Evolutionary conservation across 306 rosid genomes (phyloP), one percentile per base, ranked within the genome.

Genomic region (Luffa acutangula): DNA sequence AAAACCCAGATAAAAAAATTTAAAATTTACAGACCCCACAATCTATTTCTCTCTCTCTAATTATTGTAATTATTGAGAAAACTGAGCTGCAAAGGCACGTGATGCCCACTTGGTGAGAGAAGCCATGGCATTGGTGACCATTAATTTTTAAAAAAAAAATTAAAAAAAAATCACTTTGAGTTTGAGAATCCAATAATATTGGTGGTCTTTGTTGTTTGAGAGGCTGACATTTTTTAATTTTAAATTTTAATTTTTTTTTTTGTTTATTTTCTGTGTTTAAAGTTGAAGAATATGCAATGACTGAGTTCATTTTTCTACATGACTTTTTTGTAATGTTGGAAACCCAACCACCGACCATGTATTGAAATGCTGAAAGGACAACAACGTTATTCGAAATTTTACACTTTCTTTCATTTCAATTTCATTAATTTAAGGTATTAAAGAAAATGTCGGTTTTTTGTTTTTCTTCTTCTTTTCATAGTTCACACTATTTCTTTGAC

Each of bases 341-440:
- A 79, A 79, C 39, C 76, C 64, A 79, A 64, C 76, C 76, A 79
- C 59, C 81, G 60, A 52, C 72, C 81, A 65, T 37, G 36, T n/a
- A 56, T 76, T 75, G 79, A 53, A 53, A 51, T 75, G 10, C 79
- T 75, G n/a, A 75, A 75, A 34, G 34, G 49, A 75, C 79, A 75
- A 75, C 79, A 75, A 31, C 1, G 7, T 53, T 37, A 18, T 75
- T 75, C 33, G 33, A 33, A 71, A 57, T 8, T 57, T 71, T 20
- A 71, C 56, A 66, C 13, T 17, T 56, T 25, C 31, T 25, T 25
- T 25, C 31, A 12, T 37, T 15, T 52, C 17, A 0, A 5, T 52
- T 52, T 52, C 6, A 52, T 52, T 69, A 69, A 33, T 73, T 73
- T 73, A 49, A 49, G 25, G n/a, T 73, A 31, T 43, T 36, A 11